phyloP scores from a whole-genome alignment of 2,329 filamentous ascomycete genomes.

The Zelopaecilomyces penicillatus region DNA sequence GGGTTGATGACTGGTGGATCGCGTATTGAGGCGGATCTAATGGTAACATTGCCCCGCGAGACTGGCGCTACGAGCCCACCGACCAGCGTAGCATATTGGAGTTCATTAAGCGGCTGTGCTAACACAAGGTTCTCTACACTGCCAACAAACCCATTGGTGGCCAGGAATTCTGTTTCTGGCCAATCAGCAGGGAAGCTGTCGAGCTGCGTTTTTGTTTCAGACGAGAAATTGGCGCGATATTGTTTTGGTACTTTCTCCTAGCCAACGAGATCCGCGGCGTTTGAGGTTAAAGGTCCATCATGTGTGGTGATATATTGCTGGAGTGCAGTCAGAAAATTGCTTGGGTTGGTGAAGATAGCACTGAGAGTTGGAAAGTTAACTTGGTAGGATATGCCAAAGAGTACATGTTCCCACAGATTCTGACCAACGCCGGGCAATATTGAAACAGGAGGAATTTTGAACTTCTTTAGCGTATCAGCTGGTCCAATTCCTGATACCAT shows the following conservation, averaged over 20 bases:
- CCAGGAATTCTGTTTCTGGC: background rate
- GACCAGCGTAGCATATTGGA: background rate
- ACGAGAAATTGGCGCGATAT: background rate
- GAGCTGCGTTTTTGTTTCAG: background rate
- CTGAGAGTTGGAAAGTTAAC: conserved; percentile 10
- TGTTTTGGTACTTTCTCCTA: background rate
- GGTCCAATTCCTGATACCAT: conserved; percentile 43
- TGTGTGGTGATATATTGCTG: background rate
- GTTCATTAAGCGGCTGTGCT: background rate
- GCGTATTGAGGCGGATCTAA: conserved; percentile 25
- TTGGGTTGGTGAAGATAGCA: background rate
- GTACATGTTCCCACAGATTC: conserved; percentile 50
- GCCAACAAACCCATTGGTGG: background rate
- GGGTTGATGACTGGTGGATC: conserved; percentile 34
- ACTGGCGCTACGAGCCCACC: conserved; percentile 36
- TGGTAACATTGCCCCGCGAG: conserved; percentile 38
- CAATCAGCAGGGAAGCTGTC: background rate
- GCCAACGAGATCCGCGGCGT: background rate
- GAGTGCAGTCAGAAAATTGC: conserved; percentile 11
- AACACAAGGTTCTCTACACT: background rate
- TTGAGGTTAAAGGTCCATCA: background rate
- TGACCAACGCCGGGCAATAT: conserved; percentile 43
- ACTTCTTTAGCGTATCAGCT: conserved; percentile 29
- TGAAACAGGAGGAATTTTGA: conserved; percentile 34
- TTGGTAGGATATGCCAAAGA: conserved; percentile 20